Evolutionary conservation across 768 basidiomycete genomes (phyloP), one percentile per base, ranked within the genome.

Genomic region (Trametes gibbosa): DNA sequence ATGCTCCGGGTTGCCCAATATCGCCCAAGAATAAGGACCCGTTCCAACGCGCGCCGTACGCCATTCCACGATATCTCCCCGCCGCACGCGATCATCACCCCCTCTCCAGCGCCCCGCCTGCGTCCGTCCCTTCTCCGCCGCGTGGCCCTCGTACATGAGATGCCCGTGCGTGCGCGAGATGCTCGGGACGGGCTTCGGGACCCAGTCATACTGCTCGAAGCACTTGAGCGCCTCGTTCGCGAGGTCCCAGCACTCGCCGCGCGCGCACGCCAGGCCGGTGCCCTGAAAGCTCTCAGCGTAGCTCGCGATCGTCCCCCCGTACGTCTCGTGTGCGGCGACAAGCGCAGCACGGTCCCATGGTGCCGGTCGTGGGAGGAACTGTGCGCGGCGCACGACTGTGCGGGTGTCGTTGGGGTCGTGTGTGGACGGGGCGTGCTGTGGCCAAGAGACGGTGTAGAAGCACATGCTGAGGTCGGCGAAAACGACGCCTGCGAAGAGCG

Each of bases 1-100:
- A 64, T 84, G 82, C 53, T 84, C 83, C 6, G 82, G 83, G 51
- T 77, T 74, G 2, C 82, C 83, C 13, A 85, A 66, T 53, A 61
- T 68, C 32, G 58, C 65, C 48, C 53, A 50, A 29, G 53, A 40
- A 10, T 50, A 35, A 39, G 53, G 59, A 29, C 54, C 67, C 50
- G 67, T 61, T 5, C 61, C 66, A 25, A 82, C 74, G 58, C 63
- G 70, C 48, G 75, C 82, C 55, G 58, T 69, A 29, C 77, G 67
- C 81, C 82, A 84, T 62, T 84, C 79, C 34, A 81, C 76, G 48
- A 85, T 79, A 56, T 85, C 83, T 8, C 84, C 83, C 45, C 80
- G 66, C 17, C 83, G 72, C 7, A 84, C 73, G 21, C 77, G 73
- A 55, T 77, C 76, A 63, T 84, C 83, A 0, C 79, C 81, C 4